phyloP scores from a whole-genome alignment of 2,329 filamentous ascomycete genomes.

The Penicillium rolfsii region DNA sequence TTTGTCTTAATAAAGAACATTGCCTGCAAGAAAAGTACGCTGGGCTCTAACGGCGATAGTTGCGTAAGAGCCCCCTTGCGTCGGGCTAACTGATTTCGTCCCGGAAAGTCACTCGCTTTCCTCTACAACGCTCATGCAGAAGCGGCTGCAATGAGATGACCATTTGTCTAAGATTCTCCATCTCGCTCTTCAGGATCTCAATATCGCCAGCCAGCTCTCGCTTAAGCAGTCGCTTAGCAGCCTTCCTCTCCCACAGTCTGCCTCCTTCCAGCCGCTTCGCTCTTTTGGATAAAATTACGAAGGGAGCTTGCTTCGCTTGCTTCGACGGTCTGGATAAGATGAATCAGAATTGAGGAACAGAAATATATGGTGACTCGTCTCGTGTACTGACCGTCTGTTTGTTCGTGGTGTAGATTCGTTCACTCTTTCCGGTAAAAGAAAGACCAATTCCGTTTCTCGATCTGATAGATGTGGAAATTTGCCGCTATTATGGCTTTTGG shows the following conservation, averaged over 20 bases:
- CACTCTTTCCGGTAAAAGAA: not conserved
- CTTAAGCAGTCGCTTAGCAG: not conserved
- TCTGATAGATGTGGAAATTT: not conserved
- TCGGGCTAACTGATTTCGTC: not conserved
- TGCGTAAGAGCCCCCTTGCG: too few relatives aligned
- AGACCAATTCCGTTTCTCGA: not conserved
- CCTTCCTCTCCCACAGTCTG: not conserved
- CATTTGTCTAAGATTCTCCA: not conserved
- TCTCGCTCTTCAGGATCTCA: not conserved
- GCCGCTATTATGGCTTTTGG: not conserved
- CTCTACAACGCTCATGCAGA: not conserved
- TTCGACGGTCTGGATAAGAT: not conserved
- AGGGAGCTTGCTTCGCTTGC: not conserved
- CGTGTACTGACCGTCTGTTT: not conserved
- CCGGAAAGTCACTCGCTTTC: not conserved
- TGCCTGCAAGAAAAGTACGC: too few relatives aligned
- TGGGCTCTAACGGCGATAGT: too few relatives aligned
- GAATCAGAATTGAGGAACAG: not conserved
- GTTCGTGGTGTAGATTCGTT: not conserved
- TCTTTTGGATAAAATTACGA: not conserved
- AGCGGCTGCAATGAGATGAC: not conserved
- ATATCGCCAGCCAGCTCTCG: not conserved
- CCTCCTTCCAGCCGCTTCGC: not conserved
- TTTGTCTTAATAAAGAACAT: too few relatives aligned
- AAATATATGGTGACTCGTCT: not conserved